Base-by-base conservation (phyloP, 805 yeast genomes). In the Yarrowia sp. region DNA sequence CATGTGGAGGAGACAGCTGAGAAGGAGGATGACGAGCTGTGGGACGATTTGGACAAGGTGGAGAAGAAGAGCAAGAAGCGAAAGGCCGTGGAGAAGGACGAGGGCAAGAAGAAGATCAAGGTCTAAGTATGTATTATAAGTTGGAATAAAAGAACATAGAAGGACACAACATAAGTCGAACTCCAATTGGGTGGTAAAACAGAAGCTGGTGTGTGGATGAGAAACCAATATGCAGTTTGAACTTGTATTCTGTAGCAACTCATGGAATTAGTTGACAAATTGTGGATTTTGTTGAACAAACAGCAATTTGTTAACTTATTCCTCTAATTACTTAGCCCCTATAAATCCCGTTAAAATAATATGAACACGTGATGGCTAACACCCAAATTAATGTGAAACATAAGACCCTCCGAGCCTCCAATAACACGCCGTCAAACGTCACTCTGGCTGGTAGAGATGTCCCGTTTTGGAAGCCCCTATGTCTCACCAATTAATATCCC, bases 1-100 rank as follows among this genome's bases (percentile, higher is more conserved):
- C 67, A 68, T n/a, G 38, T 66, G 66, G 69, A 69, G 53, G 67
- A 51, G 33, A 28, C 66, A 38, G 68, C 43, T n/a, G 68, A 61
- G 22, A 74, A 68, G 22, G 78, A 75, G 22, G 77, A 73, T 17
- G 81, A 79, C 60, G 74, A 72, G 28, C 67, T 78, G 33, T 79
- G 82, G 83, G 68, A 77, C 15, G 71, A 73, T 42, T 65, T 78
- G 48, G 75, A 73, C 36, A 22, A 41, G 65, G 28, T 65, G 11
- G 39, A 32, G 45, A 55, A 38, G 41, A 32, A 42, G 42, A 41
- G 47, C 61, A 55, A 55, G n/a, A 55, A 55, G 47, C n/a, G 61
- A 31, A 55, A 41, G 61, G 61, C 31, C 9, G 45, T 18, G 13
- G 47, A 41, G 22, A 28, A 14, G 9, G 61, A 28, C 38, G 61